Percentiles rank a stretch among this genome's conserved stretches.
Conservation (phyloP, 2,329 filamentous ascomycete genomes). For the Alternaria angustiovoidea region DNA sequence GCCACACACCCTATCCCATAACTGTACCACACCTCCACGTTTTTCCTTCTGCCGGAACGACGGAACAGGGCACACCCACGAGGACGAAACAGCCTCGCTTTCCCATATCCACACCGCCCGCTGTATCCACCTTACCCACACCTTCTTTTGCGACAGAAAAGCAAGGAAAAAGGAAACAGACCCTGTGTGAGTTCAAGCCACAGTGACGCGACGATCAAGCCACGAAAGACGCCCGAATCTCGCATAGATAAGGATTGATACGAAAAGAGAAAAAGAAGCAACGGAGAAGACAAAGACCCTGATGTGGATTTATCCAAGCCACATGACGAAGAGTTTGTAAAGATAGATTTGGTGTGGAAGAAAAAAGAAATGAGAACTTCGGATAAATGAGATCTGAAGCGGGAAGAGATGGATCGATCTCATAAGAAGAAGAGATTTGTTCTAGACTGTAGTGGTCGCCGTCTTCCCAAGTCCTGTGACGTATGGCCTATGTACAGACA, state of each 20-base stretch:
- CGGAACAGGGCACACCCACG: background rate
- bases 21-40: background rate
- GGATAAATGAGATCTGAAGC: background rate
- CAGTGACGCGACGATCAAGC: background rate
- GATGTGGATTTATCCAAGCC: background rate
- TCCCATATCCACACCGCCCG: background rate
- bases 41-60: background rate
- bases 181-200: constrained; percentile 2
- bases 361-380: background rate
- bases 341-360: background rate
- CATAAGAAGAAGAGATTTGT: background rate
- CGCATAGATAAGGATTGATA: background rate
- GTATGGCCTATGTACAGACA: background rate
- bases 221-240: background rate
- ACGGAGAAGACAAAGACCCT: background rate
- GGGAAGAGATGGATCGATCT: background rate
- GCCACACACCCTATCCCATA: background rate
- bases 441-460: background rate
- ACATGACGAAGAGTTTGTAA: background rate
- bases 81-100: background rate
- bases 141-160: background rate
- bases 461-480: background rate
- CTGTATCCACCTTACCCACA: background rate
- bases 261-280: background rate
- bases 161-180: background rate